These are phyloP conservation scores for Helminthosporium solani DNA, from an alignment of 2,329 filamentous ascomycete species.

Conservation along the genomic window DNA sequence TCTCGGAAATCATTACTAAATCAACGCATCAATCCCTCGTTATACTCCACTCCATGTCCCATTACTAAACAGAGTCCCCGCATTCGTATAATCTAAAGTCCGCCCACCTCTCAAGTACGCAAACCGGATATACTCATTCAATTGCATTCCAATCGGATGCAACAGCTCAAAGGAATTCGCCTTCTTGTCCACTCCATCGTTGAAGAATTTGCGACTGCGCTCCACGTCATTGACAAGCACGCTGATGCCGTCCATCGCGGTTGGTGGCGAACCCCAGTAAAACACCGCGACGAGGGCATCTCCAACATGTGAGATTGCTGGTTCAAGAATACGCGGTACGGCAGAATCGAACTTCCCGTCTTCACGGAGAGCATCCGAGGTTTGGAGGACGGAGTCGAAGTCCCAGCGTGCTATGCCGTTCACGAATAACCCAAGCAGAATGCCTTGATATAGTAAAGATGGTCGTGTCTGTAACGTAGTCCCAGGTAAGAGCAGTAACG, in stretches of 20 bases:
- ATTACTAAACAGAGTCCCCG: conserved; percentile 27
- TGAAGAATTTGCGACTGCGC: conserved; percentile 44
- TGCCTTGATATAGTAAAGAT: conserved; percentile 38
- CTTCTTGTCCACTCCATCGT: conserved; percentile 14
- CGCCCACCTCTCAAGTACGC: conserved; percentile 30
- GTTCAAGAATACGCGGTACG: conserved; percentile 50
- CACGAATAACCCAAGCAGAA: conserved; percentile 39
- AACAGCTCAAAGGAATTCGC: conserved; percentile 23
- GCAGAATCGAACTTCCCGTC: conserved; percentile 55
- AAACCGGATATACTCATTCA: conserved; percentile 41
- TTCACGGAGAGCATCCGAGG: conserved; percentile 66
- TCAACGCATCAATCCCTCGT: background rate
- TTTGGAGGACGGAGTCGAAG: conserved; percentile 70
- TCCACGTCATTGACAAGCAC: conserved; percentile 85
- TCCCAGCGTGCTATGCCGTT: conserved; percentile 42
- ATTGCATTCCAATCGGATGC: conserved; percentile 42
- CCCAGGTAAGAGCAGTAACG: conserved; percentile 37
- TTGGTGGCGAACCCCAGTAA: conserved; percentile 51
- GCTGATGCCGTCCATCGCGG: conserved; percentile 68
- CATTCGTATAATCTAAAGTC: conserved; percentile 36
- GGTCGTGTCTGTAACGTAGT: conserved; percentile 39
- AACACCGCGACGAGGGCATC: conserved; percentile 60
- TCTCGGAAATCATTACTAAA: too few species aligned
- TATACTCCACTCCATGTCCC: conserved; percentile 24
- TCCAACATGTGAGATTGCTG: conserved; percentile 20